Base-by-base conservation (phyloP, 2,329 filamentous ascomycete species). In the Aspergillus fumigatus region DNA sequence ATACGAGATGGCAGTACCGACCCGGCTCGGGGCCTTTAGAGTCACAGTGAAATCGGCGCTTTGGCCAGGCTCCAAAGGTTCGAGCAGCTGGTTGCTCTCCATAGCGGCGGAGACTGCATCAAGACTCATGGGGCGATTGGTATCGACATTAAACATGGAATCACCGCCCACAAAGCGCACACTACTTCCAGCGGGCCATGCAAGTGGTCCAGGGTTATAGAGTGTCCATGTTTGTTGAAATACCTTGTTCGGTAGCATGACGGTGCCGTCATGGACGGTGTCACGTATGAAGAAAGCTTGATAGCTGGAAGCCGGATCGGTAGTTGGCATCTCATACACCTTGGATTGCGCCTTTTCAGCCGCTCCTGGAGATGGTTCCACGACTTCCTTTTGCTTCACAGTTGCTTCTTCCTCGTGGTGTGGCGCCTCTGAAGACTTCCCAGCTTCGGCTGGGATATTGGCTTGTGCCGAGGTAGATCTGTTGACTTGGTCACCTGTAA, bases 161-260 rank as follows among this genome's bases (percentile, higher is more conserved):
- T 97, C 93, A 51, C 94, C 94, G 56, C 93, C 92, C 57, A 95
- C 88, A 69, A 92, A 97, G 75, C 89, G 90, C 65, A 97, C 89
- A 55, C 87, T 88, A 80, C 91, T 96, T 59, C 92, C 94, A 54
- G 87, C 84, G 40, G 94, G 94, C 94, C 94, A 99, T 11, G 86
- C 75, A 51, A 80, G 77, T 10, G 84, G 84, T 27, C 94, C 93
- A 21, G 88, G 87, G 71, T 99, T 99, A 68, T 87, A 87, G 43
- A 99, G 82, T 53, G 89, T 88, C 94, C 94, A 99, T 1, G 89
- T 90, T 75, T 99, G 92, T 66, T 89, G 84, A 69, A 99, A 96
- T 32, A 87, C 83, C 53, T 86, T 81, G 69, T 88, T 88, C 4
- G 88, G 85, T 41, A 82, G 74, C 55, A 96, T 75, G 56, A 84